Evolutionary conservation across 805 yeast species (phyloP).

Genomic region (Teunomyces tritomae): DNA sequence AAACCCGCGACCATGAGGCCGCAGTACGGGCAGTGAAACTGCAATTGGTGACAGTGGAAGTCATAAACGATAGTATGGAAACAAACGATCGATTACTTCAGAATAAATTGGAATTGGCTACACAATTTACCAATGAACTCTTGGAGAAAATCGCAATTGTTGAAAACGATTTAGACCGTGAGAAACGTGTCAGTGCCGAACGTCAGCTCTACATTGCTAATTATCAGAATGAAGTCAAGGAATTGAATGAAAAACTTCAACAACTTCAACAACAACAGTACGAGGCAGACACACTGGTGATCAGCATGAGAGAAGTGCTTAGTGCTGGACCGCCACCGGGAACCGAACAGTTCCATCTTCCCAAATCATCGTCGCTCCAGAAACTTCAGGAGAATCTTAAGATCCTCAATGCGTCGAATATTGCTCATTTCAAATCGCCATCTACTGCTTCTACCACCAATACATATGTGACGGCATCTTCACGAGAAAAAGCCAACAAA

Average conservation of each 20-base stretch:
- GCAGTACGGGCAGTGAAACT: constrained; percentile 25
- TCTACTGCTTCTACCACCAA: constrained; percentile 19
- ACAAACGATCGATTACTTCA: constrained; percentile 34
- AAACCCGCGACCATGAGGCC: constrained; percentile 11
- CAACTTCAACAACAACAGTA: neutral
- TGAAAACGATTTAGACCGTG: constrained; percentile 40
- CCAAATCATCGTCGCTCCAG: constrained; percentile 28
- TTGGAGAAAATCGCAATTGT: constrained; percentile 40
- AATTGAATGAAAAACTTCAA: constrained; percentile 12
- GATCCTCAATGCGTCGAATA: constrained; percentile 4
- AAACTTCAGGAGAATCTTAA: constrained; percentile 24
- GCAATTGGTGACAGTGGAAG: constrained; percentile 39
- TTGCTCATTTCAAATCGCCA: constrained; percentile 17
- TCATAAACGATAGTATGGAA: constrained; percentile 41
- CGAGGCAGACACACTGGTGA: constrained; percentile 18
- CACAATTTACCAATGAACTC: constrained; percentile 40
- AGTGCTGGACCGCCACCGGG: constrained; percentile 23
- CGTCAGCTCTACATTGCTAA: constrained; percentile 26
- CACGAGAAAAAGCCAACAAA: constrained; percentile 1
- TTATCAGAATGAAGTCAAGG: constrained; percentile 29
- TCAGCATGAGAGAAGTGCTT: constrained; percentile 25
- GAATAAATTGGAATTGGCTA: constrained; percentile 31
- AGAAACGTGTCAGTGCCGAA: constrained; percentile 21
- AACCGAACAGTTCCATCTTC: constrained; percentile 3
- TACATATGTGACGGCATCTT: constrained; percentile 6